Base-by-base conservation (phyloP, 805 yeast species). In the Cyberlindnera sargentensis region DNA sequence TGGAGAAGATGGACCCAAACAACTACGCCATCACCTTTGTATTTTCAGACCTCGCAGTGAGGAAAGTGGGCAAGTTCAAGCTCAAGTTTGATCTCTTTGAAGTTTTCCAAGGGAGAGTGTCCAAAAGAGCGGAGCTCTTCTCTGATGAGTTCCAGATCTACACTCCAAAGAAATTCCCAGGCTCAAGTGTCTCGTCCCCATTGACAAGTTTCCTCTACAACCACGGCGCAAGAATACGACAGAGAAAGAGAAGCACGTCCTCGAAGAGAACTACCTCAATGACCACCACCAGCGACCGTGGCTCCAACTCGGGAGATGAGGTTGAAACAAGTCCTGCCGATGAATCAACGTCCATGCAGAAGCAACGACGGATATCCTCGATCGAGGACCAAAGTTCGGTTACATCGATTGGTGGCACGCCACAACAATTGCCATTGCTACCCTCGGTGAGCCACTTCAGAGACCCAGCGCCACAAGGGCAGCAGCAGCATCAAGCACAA, bases 111-210 rank as follows among this genome's bases (percentile, higher is more conserved):
- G 57, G 58, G 6, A n/a, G 50, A n/a, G 50, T 60, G 8, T 37
- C 30, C 11, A 50, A 53, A 46, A 47, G 54, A 34, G 42, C 42
- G 42, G 45, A 47, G 23, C 25, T 46, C 3, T 20, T 36, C 2
- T 55, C 61, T 6, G 47, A 49, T 31, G 52, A 43, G 7, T 56
- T 61, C 31, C 57, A 54, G 25, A 61, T 60, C 6, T 60, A 44
- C 37, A 56, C 62, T 4, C 64, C 62, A 28, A 61, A 61, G 48
- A 61, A 60, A 40, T 61, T 60, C 43, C 64, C 64, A 3, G 65
- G 65, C 3, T 53, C 63, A 3, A 42, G 51, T 5, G 50, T 58
- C 0, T 55, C 62, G 4, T 58, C 64, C 1, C 50, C 58, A 26
- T 40, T 61, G 32, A 57, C 63, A 4, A 45, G 51, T n/a, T 61